Evolutionary conservation across 306 rosid genomes (phyloP), one percentile per base, ranked within the genome.

Genomic region (Cercis canadensis): DNA sequence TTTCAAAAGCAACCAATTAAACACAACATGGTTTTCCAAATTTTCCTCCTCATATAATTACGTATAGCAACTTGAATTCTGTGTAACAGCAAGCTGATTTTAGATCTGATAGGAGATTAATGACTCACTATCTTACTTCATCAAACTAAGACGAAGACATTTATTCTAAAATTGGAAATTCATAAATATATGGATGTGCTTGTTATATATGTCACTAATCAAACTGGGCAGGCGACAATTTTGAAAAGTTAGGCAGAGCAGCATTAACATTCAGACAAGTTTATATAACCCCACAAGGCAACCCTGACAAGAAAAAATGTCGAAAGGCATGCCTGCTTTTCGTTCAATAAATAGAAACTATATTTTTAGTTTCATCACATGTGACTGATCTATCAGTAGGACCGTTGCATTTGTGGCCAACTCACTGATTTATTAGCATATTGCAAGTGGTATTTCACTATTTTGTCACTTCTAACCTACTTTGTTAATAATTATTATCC

Each of bases 341-440:
- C 33, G 40, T 62, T 73, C 56, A 57, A 14, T 57, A 57, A 58
- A 41, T 46, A 60, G 29, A 67, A 5, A 37, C 10, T 37, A 37
- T 8, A 5, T 37, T 37, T 37, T 37, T 37, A 8, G 43, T 5
- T 36, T n/a, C 47, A 34, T 64, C 58, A 62, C 80, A 83, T 77
- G 87, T 69, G 88, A 63, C 54, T 51, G 68, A 84, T 80, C 82
- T 41, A 80, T 78, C 65, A 40, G 84, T 53, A 83, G 89, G 97
- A 46, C 92, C 92, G 74, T 45, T 70, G 69, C 72, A 49, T 31
- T 53, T 71, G 84, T 82, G 87, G 74, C 81, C 92, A 84, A 67
- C 92, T 80, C 85, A 83, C 45, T 67, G 56, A 76, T 67, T 58
- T 68, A 71, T 70, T 56, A 64, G 47, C 77, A 67, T 37, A 78